Conservation (phyloP, 1,284 basidiomycete genomes). For the Porogramme epimiltina region DNA sequence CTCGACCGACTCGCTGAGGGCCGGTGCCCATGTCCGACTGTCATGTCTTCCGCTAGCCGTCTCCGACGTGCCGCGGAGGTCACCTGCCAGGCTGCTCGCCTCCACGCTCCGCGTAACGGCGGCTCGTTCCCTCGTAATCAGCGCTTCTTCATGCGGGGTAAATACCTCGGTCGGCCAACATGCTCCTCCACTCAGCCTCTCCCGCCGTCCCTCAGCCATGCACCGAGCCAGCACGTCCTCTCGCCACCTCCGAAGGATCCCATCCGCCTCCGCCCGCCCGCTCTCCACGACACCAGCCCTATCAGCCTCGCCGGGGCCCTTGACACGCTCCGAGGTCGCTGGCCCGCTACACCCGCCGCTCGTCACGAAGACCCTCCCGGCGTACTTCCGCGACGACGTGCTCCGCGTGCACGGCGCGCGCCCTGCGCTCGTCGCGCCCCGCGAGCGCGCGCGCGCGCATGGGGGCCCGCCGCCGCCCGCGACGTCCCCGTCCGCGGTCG, state of each 20-base stretch:
- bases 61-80: no score
- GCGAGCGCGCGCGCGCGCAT: constrained; percentile 60
- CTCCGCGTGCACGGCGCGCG: constrained; percentile 49
- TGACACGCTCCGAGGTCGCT: constrained; percentile 49
- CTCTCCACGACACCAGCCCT: neutral
- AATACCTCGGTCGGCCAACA: no score
- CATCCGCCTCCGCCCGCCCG: neutral
- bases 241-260: neutral
- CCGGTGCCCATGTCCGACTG: no score
- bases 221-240: neutral
- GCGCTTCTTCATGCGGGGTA: no score
- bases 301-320: neutral
- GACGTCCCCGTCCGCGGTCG: constrained; percentile 41
- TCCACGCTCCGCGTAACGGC: no score
- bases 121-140: no score
- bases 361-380: constrained; percentile 58
- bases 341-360: constrained; percentile 67
- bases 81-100: no score
- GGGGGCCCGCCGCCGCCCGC: constrained; percentile 47
- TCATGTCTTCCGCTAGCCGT: no score
- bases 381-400: constrained; percentile 62
- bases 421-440: constrained; percentile 67
- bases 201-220: no score
- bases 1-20: no score
- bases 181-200: no score